Conservation (phyloP, 1,284 basidiomycete genomes). For the Takashimella tepidaria region DNA sequence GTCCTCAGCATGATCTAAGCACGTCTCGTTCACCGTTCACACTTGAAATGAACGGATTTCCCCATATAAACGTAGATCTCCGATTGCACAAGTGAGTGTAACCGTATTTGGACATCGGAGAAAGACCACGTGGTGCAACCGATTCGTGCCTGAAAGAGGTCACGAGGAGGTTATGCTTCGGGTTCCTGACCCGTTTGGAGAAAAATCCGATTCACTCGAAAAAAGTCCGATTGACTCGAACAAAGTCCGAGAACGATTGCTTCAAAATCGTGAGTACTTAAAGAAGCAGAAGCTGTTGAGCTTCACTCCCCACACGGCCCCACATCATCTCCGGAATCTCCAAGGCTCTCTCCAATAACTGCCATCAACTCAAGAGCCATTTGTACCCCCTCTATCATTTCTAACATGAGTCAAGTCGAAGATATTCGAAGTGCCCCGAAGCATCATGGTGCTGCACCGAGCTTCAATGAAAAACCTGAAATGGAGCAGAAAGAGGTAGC, state of each 20-base stretch:
- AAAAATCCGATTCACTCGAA: background rate
- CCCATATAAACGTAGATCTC: too few relatives aligned
- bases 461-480: background rate
- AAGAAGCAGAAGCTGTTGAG: background rate
- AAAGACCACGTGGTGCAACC: background rate
- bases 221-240: background rate
- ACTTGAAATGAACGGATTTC: too few relatives aligned
- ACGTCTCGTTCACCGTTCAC: too few relatives aligned
- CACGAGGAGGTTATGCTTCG: background rate
- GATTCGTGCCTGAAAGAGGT: background rate
- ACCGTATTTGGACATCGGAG: background rate
- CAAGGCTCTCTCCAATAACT: too few relatives aligned
- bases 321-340: background rate
- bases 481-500: constrained; percentile 2
- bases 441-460: too few relatives aligned
- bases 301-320: background rate
- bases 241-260: background rate
- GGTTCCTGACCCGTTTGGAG: background rate
- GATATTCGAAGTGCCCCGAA: background rate
- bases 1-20: too few relatives aligned
- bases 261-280: background rate
- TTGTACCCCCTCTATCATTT: background rate
- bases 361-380: too few relatives aligned
- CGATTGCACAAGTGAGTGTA: too few relatives aligned
- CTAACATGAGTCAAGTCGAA: background rate